phyloP scores from a whole-genome alignment of 2,329 filamentous ascomycete genomes.

The Fusarium virguliforme region DNA sequence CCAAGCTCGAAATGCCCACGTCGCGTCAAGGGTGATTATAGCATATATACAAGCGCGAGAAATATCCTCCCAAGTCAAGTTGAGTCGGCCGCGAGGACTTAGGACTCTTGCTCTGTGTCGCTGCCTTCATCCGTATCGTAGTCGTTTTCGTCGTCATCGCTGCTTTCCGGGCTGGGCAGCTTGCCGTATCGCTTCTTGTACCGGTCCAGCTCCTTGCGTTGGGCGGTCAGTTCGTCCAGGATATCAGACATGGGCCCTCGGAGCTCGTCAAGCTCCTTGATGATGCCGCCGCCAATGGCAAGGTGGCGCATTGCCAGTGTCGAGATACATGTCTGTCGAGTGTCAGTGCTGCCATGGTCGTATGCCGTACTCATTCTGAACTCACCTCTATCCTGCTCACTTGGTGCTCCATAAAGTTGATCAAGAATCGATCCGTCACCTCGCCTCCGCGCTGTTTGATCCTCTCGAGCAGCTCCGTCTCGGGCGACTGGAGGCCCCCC shows the following conservation, averaged over 20 bases:
- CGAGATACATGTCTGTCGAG: slow-evolving; percentile 80
- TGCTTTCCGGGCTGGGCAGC: slow-evolving; percentile 53
- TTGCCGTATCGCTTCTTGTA: slow-evolving; percentile 71
- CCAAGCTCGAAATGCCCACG: slow-evolving; percentile 31
- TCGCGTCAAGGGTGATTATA: slow-evolving; percentile 41
- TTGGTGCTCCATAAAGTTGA: slow-evolving; percentile 95
- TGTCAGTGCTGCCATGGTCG: slow-evolving; percentile 43
- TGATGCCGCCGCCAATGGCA: slow-evolving; percentile 76
- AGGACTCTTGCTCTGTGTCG: slow-evolving; percentile 52
- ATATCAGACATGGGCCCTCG: slow-evolving; percentile 84
- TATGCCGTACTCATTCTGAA: slow-evolving; percentile 74
- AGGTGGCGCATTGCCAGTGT: slow-evolving; percentile 86
- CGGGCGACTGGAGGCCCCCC: slow-evolving; percentile 79
- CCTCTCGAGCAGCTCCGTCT: slow-evolving; percentile 84
- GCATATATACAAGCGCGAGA: slow-evolving; percentile 42
- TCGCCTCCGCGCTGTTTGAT: slow-evolving; percentile 81
- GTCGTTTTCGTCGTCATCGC: slow-evolving; percentile 52
- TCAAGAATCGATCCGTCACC: slow-evolving; percentile 87
- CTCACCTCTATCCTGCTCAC: slow-evolving; percentile 95
- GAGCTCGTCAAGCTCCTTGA: slow-evolving; percentile 78
- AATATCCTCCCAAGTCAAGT: neutral
- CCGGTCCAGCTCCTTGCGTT: slow-evolving; percentile 75
- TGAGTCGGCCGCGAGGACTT: slow-evolving; percentile 20
- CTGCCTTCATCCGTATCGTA: slow-evolving; percentile 47
- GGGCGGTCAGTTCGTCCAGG: slow-evolving; percentile 72